These are phyloP conservation scores for Apiospora koreana DNA, from an alignment of 2,329 filamentous ascomycete genomes.

Conservation along the genomic window DNA sequence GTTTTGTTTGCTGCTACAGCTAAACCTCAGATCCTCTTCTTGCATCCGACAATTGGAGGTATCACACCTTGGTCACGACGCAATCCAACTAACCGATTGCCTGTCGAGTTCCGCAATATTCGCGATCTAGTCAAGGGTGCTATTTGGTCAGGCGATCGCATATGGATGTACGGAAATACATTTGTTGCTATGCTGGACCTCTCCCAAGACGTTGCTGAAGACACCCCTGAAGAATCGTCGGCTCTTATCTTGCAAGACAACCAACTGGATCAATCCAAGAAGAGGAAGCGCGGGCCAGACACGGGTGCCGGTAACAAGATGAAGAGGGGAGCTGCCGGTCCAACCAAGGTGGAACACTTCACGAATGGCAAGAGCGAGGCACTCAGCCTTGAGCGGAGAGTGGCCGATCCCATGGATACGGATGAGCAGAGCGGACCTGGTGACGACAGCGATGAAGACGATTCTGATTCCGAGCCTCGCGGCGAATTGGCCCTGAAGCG, in stretches of 20 bases:
- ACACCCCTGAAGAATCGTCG: constrained; percentile 31
- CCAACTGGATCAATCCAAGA: constrained; percentile 40
- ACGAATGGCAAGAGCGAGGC: constrained; percentile 25
- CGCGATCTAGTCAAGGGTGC: constrained; percentile 81
- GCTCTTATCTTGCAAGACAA: constrained; percentile 28
- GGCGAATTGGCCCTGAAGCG: constrained; percentile 34
- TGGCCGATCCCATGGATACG: constrained; percentile 30
- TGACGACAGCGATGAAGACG: constrained; percentile 34
- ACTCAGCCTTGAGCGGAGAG: constrained; percentile 26
- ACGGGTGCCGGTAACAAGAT: constrained; percentile 57
- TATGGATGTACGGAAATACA: constrained; percentile 85
- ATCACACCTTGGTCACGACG: constrained; percentile 84
- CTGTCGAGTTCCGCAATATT: constrained; percentile 70
- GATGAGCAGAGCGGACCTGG: constrained; percentile 29
- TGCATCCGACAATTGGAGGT: constrained; percentile 75
- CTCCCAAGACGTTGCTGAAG: constrained; percentile 62
- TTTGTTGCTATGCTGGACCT: constrained; percentile 95
- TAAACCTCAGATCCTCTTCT: constrained; percentile 69
- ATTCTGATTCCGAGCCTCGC: constrained; percentile 33
- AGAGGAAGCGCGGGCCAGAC: constrained; percentile 55
- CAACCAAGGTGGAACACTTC: constrained; percentile 28
- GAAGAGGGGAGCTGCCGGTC: constrained; percentile 39
- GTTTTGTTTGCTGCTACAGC: constrained; percentile 55
- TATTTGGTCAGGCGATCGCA: constrained; percentile 75
- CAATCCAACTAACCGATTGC: constrained; percentile 76